Percentiles rank a stretch among this genome's conserved stretches.
These are phyloP conservation scores for Raphanus raphanistrum DNA, from an alignment of 345 rosid species.

Conservation along the genomic window DNA sequence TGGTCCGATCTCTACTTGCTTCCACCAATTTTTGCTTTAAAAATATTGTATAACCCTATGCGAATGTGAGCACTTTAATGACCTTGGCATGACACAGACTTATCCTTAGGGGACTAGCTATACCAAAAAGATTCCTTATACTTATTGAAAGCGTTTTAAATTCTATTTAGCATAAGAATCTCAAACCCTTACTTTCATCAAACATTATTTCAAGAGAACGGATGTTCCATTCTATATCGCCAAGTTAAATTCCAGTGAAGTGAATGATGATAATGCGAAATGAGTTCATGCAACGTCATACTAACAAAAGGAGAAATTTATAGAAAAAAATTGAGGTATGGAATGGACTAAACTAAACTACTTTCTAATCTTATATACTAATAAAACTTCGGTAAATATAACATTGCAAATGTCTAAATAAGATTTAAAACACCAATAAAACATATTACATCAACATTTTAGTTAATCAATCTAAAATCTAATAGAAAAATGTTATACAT, in stretches of 20 bases:
- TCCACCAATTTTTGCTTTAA: neutral
- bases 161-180: neutral
- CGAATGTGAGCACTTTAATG: neutral
- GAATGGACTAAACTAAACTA: neutral
- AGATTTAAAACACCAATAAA: neutral
- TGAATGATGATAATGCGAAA: neutral
- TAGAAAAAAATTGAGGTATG: neutral
- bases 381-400: neutral
- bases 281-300: neutral
- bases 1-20: conserved; percentile 28
- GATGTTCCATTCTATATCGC: neutral
- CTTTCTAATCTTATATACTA: neutral
- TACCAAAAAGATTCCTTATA: neutral
- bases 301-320: neutral
- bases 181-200: neutral
- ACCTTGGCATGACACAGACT: conserved; percentile 3
- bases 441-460: neutral
- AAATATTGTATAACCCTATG: neutral
- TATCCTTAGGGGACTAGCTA: neutral
- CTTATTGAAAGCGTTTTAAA: neutral
- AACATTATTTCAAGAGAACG: neutral
- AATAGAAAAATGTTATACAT: conserved; percentile 11
- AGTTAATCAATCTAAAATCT: neutral
- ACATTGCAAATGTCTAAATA: neutral
- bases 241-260: neutral